Evolutionary conservation across 768 basidiomycete genomes (phyloP).

Genomic region (Dictyophora rubrovolvata): DNA sequence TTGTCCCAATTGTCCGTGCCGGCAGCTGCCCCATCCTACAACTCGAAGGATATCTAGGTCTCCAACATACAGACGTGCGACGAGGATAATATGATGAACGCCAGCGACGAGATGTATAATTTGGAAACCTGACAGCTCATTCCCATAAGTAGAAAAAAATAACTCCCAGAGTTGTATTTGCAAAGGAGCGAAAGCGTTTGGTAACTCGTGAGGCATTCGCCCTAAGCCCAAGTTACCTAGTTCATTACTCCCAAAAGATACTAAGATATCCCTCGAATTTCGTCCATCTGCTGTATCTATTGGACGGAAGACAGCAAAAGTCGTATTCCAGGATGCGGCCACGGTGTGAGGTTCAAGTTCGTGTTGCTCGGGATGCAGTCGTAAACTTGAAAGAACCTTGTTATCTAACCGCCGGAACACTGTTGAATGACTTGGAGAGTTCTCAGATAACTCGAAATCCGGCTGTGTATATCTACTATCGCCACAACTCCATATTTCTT

Average conservation of each 20-base stretch:
- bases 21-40: conserved; percentile 73
- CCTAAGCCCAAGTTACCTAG: conserved; percentile 72
- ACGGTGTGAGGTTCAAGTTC: conserved; percentile 35
- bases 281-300: conserved; percentile 14
- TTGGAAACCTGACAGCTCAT: conserved; percentile 16
- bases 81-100: conserved; percentile 59
- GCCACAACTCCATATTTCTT: conserved; percentile 65
- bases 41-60: conserved; percentile 25
- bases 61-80: conserved; percentile 25
- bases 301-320: conserved; percentile 52
- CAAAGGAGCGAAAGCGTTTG: conserved; percentile 4
- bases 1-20: conserved; percentile 77
- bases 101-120: conserved; percentile 49
- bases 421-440: conserved; percentile 13
- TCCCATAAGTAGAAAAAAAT: conserved; percentile 24
- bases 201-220: conserved; percentile 8
- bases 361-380: conserved; percentile 30
- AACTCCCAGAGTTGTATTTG: conserved; percentile 4
- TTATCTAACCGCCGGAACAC: conserved; percentile 39
- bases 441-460: conserved; percentile 31
- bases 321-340: conserved; percentile 77
- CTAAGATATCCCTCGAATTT: conserved; percentile 34
- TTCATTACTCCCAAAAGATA: conserved; percentile 80
- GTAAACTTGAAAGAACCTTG: conserved; percentile 23
- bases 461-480: conserved; percentile 66